These are phyloP conservation scores for Tremella fuciformis DNA, from an alignment of 768 basidiomycete species.

Conservation along the genomic window DNA sequence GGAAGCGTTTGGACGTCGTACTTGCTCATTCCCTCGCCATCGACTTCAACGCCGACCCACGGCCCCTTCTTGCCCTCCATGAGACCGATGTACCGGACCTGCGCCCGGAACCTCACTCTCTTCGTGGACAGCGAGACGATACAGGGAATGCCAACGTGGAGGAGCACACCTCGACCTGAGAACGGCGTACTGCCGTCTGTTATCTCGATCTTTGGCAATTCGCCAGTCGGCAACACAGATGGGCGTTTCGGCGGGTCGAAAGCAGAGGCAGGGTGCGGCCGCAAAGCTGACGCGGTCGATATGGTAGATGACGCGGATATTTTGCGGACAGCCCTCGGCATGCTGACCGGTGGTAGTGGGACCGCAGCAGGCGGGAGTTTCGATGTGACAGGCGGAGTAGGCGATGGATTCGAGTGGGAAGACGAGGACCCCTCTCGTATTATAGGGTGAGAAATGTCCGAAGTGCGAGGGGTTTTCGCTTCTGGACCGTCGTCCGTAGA, in stretches of 20 bases:
- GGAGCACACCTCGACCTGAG: constrained; percentile 24
- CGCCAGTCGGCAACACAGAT: not conserved
- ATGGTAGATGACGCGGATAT: constrained; percentile 10
- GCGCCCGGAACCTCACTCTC: constrained; percentile 38
- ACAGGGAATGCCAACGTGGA: constrained; percentile 47
- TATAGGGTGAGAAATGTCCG: constrained; percentile 8
- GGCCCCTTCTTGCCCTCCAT: constrained; percentile 39
- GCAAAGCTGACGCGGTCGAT: constrained; percentile 8
- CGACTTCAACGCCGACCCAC: constrained; percentile 47
- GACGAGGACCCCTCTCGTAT: constrained; percentile 5
- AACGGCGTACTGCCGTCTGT: constrained; percentile 24
- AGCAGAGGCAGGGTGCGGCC: constrained; percentile 40
- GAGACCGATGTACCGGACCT: constrained; percentile 43
- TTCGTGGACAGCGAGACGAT: constrained; percentile 31
- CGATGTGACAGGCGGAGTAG: not conserved
- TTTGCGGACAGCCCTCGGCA: constrained; percentile 19
- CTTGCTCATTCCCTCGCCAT: constrained; percentile 20
- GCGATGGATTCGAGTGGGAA: constrained; percentile 3
- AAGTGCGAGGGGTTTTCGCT: constrained; percentile 23
- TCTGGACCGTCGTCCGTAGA: constrained; percentile 30
- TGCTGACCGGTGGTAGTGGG: not conserved
- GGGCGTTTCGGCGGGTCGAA: constrained; percentile 39
- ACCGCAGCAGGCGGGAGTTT: constrained; percentile 15
- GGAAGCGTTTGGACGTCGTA: constrained; percentile 24
- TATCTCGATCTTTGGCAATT: constrained; percentile 13